Evolutionary conservation across 345 rosid species (phyloP), one percentile per base, ranked within the genome.

Genomic region (Gossypium herbaceum): DNA sequence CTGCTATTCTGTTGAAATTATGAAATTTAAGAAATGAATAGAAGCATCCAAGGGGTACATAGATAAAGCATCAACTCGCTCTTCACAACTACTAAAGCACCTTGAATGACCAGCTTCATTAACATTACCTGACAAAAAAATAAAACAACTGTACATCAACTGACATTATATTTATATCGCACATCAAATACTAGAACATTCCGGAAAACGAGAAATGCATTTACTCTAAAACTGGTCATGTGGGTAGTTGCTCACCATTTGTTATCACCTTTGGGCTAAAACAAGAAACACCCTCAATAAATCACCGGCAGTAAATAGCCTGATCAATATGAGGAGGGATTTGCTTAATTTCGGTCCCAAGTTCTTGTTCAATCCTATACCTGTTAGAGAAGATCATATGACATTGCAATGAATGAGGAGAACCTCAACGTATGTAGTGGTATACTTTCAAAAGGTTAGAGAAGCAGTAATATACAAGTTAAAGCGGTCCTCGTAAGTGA

Each of bases 311-410:
- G 84, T 96, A 96, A 70, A 93, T 93, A 75, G 91, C 97, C 86
- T 82, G 92, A 84, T 96, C 99, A 73, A 96, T 90, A 77, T 87
- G 92, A 3, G 98, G 97, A 72, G 99, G 98, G 79, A 96, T 96
- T 83, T 93, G 97, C 85, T 96, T 96, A 75, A 96, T 93, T 85
- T 96, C 97, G 50, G 98, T 96, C 34, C 99, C 99, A 74, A 96
- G 98, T 84, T 96, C 99, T 82, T 93, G 99, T 82, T 96, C 99
- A 78, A 94, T 96, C 91, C 97, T 91, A 79, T 96, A 96, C 97
- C 99, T 96, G 97, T 77, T 62, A 22, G 44, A 52, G 16, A 71
- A 58, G 24, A 22, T 71, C 24, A 61, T 39, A 73, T 44, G 75
- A 52, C 52, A 65, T 20, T 61, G 19, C 4, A 24, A 48, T 3